These are phyloP conservation scores for Fusarium mangiferae DNA, from an alignment of 2,329 filamentous ascomycete genomes.

Conservation along the genomic window DNA sequence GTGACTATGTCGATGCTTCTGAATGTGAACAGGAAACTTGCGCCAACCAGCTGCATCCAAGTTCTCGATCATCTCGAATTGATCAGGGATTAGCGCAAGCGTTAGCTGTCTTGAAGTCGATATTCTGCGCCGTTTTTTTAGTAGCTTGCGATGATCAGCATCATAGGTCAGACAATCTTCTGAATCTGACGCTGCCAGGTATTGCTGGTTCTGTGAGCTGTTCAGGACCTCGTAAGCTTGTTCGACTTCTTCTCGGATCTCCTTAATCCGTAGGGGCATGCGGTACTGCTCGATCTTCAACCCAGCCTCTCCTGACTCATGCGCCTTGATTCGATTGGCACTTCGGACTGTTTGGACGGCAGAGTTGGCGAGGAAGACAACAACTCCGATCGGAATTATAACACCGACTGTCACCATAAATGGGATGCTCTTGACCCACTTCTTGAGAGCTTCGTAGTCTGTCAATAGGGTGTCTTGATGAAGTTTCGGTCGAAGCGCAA, in stretches of 20 bases:
- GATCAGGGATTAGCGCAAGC: conserved; percentile 79
- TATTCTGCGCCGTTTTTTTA: conserved; percentile 55
- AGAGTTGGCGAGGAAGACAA: conserved; percentile 79
- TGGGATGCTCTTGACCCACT: conserved; percentile 65
- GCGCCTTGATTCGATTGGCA: conserved; percentile 76
- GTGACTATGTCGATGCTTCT: conserved; percentile 82
- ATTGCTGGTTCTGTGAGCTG: conserved; percentile 75
- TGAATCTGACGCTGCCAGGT: conserved; percentile 68
- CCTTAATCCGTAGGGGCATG: conserved; percentile 79
- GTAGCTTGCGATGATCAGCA: conserved; percentile 53
- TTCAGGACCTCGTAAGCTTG: conserved; percentile 80
- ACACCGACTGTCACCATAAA: conserved; percentile 72
- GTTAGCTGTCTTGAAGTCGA: conserved; percentile 68
- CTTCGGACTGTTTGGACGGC: conserved; percentile 81
- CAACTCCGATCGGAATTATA: conserved; percentile 78
- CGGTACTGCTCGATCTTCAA: conserved; percentile 77
- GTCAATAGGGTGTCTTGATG: conserved; percentile 46
- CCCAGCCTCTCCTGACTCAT: conserved; percentile 77
- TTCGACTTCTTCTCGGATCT: conserved; percentile 80
- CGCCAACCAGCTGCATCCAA: conserved; percentile 74
- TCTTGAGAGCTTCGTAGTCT: conserved; percentile 45
- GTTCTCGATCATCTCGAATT: conserved; percentile 86
- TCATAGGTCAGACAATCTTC: conserved; percentile 49
- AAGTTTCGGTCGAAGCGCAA: conserved; percentile 58
- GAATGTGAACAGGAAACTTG: conserved; percentile 78